phyloP scores from a whole-genome alignment of 1,284 basidiomycete species.

The Malassezia globosa region DNA sequence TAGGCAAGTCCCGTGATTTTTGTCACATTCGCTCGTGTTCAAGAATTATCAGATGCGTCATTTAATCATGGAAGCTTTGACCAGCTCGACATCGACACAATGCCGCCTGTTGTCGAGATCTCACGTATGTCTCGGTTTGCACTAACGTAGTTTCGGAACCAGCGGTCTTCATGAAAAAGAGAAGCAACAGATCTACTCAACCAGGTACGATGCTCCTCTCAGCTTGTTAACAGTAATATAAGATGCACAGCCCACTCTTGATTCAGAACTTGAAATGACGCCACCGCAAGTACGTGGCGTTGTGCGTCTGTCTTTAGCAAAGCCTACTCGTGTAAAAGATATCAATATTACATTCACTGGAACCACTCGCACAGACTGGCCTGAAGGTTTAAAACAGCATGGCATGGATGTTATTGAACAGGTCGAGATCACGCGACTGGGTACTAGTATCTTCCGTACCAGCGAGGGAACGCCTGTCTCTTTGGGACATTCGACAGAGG shows the following conservation, averaged over 20 bases:
- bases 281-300: conserved; percentile 79
- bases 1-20: no score
- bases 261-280: conserved; percentile 49
- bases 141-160: conserved; percentile 24
- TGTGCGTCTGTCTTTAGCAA: conserved; percentile 65
- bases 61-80: no score
- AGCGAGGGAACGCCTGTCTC: conserved; percentile 11
- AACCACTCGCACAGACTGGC: conserved; percentile 60
- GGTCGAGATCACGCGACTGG: conserved; percentile 63
- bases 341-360: conserved; percentile 72
- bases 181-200: neutral
- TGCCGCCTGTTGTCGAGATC: neutral
- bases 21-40: no score
- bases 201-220: neutral
- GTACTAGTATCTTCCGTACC: conserved; percentile 64
- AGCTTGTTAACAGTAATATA: no score
- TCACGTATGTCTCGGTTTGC: neutral
- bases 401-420: conserved; percentile 71
- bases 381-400: conserved; percentile 73
- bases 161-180: conserved; percentile 29
- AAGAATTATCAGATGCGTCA: no score
- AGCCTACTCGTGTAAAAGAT: conserved; percentile 73
- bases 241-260: neutral
- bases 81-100: no score
- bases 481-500: neutral